These are phyloP conservation scores for Phytophthora sansomeana DNA, from an alignment of 352 stramenopile genomes.

Conservation along the genomic window DNA sequence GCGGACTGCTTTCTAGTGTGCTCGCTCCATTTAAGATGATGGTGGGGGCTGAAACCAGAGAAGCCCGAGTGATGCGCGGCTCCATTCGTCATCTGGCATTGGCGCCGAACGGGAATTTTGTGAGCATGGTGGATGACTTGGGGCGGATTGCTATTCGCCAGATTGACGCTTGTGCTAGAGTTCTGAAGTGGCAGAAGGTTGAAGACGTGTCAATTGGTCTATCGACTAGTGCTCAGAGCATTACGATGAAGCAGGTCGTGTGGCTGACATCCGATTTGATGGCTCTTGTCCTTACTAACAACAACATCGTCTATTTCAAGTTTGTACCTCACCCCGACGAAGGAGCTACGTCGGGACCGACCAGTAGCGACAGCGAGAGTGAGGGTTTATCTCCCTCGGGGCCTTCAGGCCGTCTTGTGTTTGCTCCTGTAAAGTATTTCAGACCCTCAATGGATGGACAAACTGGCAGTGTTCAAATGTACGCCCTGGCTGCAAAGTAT, in stretches of 20 bases:
- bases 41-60: slow-evolving; percentile 30
- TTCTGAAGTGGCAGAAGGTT: slow-evolving; percentile 63
- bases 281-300: slow-evolving; percentile 29
- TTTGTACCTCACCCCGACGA: slow-evolving; percentile 27
- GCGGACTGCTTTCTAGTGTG: slow-evolving; percentile 29
- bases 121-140: slow-evolving; percentile 62
- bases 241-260: slow-evolving; percentile 21
- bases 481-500: slow-evolving; percentile 10
- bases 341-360: background rate
- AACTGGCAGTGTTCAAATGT: slow-evolving; percentile 6
- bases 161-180: slow-evolving; percentile 67
- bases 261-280: slow-evolving; percentile 41
- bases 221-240: background rate
- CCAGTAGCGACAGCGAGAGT: slow-evolving; percentile 22
- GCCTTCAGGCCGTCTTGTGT: slow-evolving; percentile 17
- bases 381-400: slow-evolving; percentile 4
- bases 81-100: slow-evolving; percentile 58
- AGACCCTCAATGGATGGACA: slow-evolving; percentile 8
- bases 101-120: slow-evolving; percentile 53
- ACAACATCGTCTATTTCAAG: slow-evolving; percentile 26
- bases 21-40: slow-evolving; percentile 55
- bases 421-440: slow-evolving; percentile 13
- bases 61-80: slow-evolving; percentile 30
- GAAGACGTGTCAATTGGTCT: slow-evolving; percentile 8
- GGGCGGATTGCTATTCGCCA: slow-evolving; percentile 61